These are phyloP conservation scores for Botrytis hyacinthi DNA, from an alignment of 2,329 filamentous ascomycete genomes.

Conservation along the genomic window DNA sequence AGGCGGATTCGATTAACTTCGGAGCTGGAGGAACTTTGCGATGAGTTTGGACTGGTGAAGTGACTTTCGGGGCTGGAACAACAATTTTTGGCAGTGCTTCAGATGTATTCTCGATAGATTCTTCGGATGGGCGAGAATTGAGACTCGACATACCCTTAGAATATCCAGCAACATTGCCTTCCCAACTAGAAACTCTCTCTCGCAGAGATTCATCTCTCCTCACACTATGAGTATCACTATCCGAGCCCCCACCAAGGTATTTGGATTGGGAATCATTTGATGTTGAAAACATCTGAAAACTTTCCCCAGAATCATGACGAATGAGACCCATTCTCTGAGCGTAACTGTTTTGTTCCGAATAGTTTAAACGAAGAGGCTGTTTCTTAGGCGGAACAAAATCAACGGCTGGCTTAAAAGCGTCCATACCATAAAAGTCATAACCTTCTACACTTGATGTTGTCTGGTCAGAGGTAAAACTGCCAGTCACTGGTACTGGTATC, in stretches of 20 bases:
- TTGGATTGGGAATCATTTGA: constrained; percentile 49
- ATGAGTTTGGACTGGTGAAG: constrained; percentile 29
- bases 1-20: neutral
- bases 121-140: constrained; percentile 24
- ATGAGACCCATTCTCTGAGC: constrained; percentile 34
- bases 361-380: constrained; percentile 41
- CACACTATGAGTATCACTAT: constrained; percentile 33
- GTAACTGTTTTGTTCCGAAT: constrained; percentile 25
- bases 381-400: constrained; percentile 50
- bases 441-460: constrained; percentile 46
- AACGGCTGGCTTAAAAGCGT: constrained; percentile 50
- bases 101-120: constrained; percentile 14
- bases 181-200: constrained; percentile 35
- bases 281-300: constrained; percentile 58
- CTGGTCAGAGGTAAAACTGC: constrained; percentile 24
- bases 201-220: constrained; percentile 25
- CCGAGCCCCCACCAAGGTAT: constrained; percentile 38
- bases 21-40: constrained; percentile 22
- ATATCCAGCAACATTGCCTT: constrained; percentile 32
- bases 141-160: constrained; percentile 21
- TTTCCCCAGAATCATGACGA: constrained; percentile 59
- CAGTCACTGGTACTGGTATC: constrained; percentile 33
- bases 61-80: constrained; percentile 7
- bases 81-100: constrained; percentile 9
- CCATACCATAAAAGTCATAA: constrained; percentile 65